A percentile compares a stretch with the other conserved stretches of the same genome.
Evolutionary conservation across 2,329 filamentous ascomycete species (phyloP).

Genomic region (Aureobasidium sp.): DNA sequence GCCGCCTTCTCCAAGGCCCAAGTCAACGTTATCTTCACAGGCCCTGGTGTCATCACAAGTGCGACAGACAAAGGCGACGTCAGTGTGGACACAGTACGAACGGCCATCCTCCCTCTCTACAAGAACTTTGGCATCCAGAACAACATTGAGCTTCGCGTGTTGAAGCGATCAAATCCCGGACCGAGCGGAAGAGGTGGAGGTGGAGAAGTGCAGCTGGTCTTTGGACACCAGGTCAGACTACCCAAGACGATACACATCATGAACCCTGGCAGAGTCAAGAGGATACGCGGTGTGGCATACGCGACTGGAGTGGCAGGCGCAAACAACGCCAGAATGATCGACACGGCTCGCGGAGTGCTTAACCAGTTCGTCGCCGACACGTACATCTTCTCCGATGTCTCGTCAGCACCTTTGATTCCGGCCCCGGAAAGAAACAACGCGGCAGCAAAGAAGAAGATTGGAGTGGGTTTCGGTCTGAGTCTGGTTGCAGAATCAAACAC

Average conservation of each 20-base stretch:
- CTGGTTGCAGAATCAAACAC: conserved; percentile 89
- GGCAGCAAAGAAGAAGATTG: conserved; percentile 51
- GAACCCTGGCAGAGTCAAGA: conserved; percentile 76
- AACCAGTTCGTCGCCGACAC: conserved; percentile 84
- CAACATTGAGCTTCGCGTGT: conserved; percentile 74
- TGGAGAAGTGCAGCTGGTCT: conserved; percentile 87
- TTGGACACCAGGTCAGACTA: conserved; percentile 85
- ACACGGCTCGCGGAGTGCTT: conserved; percentile 76
- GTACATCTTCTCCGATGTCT: conserved; percentile 71
- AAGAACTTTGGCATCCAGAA: conserved; percentile 84
- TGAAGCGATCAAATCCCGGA: conserved; percentile 72
- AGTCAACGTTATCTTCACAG: conserved; percentile 83
- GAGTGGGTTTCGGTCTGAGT: conserved; percentile 85
- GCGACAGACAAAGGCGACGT: conserved; percentile 79
- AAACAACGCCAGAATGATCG: conserved; percentile 94
- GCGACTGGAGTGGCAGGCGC: conserved; percentile 83
- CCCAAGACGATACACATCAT: conserved; percentile 91
- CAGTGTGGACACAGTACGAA: conserved; percentile 87
- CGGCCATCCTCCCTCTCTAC: conserved; percentile 83
- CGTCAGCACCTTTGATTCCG: conserved; percentile 53
- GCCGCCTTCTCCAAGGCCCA: conserved; percentile 89
- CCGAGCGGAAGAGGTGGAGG: conserved; percentile 71
- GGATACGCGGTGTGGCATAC: conserved; percentile 88
- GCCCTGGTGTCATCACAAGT: conserved; percentile 86
- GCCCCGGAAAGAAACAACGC: conserved; percentile 63